Evolutionary conservation across 2,329 filamentous ascomycete genomes (phyloP).

Genomic region (Didymella sp.): DNA sequence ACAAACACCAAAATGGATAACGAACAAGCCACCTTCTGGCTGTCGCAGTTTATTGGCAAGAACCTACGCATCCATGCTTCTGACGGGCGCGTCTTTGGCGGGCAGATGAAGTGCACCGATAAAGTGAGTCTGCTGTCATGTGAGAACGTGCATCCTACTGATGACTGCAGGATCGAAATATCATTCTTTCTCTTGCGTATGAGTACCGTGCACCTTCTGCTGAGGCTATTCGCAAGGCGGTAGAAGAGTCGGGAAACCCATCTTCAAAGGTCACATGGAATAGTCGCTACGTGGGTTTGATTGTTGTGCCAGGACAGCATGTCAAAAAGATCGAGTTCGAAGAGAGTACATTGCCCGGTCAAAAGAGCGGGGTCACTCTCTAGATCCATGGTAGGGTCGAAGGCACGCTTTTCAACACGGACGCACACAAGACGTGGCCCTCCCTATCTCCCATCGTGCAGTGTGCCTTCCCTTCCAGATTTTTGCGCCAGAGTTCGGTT

Average conservation of each 20-base stretch:
- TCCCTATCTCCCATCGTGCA: neutral
- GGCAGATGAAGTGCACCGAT: constrained; percentile 94
- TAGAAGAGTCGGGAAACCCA: constrained; percentile 45
- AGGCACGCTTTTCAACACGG: neutral
- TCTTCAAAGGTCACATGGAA: constrained; percentile 72
- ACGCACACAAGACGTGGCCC: neutral
- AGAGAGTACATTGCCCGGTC: constrained; percentile 54
- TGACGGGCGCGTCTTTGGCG: constrained; percentile 87
- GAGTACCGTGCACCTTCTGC: constrained; percentile 80
- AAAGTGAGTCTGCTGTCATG: constrained; percentile 63
- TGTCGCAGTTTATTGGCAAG: constrained; percentile 75
- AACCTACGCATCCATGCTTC: constrained; percentile 79
- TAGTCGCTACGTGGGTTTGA: constrained; percentile 83
- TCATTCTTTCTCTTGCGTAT: constrained; percentile 84
- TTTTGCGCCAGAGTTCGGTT: neutral
- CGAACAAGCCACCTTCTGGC: constrained; percentile 62
- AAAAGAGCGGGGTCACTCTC: constrained; percentile 34
- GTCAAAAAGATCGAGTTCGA: constrained; percentile 90
- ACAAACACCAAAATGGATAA: constrained; percentile 54
- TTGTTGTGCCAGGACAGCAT: constrained; percentile 86
- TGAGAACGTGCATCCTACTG: neutral
- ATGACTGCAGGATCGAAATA: constrained; percentile 74
- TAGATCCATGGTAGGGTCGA: constrained; percentile 18
- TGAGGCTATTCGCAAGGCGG: constrained; percentile 52
- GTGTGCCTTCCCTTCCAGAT: neutral